A percentile compares a stretch with the other conserved stretches of the same genome.
Conservation (phyloP, 768 basidiomycete genomes). For the Tephrocybe sp. region DNA sequence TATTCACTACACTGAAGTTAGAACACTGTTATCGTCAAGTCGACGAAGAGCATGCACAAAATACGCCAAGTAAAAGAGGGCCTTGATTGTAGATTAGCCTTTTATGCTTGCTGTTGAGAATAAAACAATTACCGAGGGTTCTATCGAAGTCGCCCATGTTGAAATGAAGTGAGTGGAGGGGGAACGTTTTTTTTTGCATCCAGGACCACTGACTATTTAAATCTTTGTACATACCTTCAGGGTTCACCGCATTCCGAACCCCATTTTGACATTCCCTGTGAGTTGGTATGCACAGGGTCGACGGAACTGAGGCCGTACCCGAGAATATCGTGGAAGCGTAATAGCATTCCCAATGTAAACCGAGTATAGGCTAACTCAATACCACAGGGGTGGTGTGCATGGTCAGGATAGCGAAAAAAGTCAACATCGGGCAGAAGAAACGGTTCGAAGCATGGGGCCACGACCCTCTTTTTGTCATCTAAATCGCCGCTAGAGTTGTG, state of each 20-base stretch:
- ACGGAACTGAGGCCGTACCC: background rate
- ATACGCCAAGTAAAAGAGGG: slow-evolving; percentile 22
- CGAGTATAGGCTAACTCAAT: no score
- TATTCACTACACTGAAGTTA: slow-evolving; percentile 20
- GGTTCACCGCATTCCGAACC: background rate
- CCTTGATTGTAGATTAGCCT: slow-evolving; percentile 8
- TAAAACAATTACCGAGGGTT: slow-evolving; percentile 4
- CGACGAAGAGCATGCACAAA: slow-evolving; percentile 17
- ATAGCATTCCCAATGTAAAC: no score
- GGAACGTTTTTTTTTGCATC: background rate
- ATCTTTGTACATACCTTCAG: background rate
- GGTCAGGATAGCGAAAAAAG: no score
- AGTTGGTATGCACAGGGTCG: background rate
- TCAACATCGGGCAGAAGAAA: no score
- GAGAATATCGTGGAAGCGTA: no score
- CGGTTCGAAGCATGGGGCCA: no score
- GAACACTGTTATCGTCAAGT: background rate
- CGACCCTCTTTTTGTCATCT: no score
- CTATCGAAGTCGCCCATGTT: slow-evolving; percentile 11
- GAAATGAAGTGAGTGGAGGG: background rate
- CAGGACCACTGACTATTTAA: no score
- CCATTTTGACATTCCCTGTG: background rate
- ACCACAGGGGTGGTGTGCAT: no score
- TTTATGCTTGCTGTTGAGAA: background rate
- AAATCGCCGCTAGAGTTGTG: no score